These are phyloP conservation scores for Bifiguratus adelaidae DNA, from an alignment of 192 early-diverging fungal genomes.

Conservation along the genomic window DNA sequence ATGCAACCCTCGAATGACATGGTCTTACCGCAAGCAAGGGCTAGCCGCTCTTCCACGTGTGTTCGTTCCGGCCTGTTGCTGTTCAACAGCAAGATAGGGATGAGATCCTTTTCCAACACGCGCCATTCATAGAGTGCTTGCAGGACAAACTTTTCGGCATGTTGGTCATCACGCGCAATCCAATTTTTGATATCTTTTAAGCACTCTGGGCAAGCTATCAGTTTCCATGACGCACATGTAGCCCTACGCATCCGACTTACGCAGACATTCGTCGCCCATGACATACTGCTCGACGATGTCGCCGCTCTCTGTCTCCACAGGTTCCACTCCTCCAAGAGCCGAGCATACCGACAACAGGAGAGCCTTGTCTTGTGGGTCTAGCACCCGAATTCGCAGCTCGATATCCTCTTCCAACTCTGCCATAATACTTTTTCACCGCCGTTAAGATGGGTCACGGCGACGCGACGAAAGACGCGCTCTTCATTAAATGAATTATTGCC, in stretches of 20 bases:
- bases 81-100: conserved; percentile 54
- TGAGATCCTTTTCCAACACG: conserved; percentile 64
- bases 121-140: conserved; percentile 64
- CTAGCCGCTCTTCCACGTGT: conserved; percentile 22
- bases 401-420: too few relatives aligned
- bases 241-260: conserved; percentile 33
- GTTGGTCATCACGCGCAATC: conserved; percentile 65
- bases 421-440: too few relatives aligned
- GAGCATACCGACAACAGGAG: conserved; percentile 65
- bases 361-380: conserved; percentile 7
- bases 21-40: conserved; percentile 35
- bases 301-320: conserved; percentile 20
- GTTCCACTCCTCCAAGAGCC: conserved; percentile 73
- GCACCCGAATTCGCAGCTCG: too few relatives aligned
- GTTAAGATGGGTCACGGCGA: too few relatives aligned
- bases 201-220: conserved; percentile 47
- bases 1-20: not conserved
- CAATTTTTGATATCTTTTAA: conserved; percentile 81
- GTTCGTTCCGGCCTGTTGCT: conserved; percentile 15
- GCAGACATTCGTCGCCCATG: conserved; percentile 73
- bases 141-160: conserved; percentile 45
- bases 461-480: too few relatives aligned
- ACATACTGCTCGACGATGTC: conserved; percentile 43
- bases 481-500: too few relatives aligned
- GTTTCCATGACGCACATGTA: not conserved